These are phyloP conservation scores for Eremothecium cymbalariae DNA, from an alignment of 1,139 yeast species.

Conservation along the genomic window DNA sequence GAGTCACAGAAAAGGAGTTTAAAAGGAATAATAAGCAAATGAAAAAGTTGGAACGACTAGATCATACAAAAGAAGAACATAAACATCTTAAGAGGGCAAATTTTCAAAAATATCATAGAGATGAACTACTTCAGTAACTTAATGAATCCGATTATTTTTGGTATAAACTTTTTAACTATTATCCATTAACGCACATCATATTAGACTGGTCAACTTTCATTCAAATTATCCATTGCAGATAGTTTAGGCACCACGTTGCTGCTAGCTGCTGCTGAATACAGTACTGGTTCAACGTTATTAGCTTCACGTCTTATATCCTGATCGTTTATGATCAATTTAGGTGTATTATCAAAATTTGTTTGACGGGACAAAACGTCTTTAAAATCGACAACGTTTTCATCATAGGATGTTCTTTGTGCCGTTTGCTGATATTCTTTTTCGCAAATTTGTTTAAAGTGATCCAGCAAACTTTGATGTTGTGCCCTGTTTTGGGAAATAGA, in stretches of 20 bases:
- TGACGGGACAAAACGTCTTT: conserved; percentile 11
- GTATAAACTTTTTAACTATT: too few species aligned
- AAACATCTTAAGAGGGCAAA: conserved; percentile 44
- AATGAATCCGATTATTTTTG: too few species aligned
- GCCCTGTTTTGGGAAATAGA: conserved; percentile 21
- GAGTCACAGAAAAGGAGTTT: conserved; percentile 37
- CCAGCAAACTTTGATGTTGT: conserved; percentile 23
- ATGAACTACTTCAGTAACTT: conserved; percentile 41
- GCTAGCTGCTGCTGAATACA: conserved; percentile 8
- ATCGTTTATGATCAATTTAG: too few species aligned
- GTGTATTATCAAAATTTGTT: too few species aligned
- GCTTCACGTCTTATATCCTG: too few species aligned
- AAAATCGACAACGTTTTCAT: conserved; percentile 7
- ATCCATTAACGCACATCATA: too few species aligned
- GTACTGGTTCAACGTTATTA: neutral
- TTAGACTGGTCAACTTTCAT: too few species aligned
- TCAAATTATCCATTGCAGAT: too few species aligned
- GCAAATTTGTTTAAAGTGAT: conserved; percentile 24
- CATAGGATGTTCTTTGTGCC: conserved; percentile 5
- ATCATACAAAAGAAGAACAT: conserved; percentile 43
- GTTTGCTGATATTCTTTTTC: conserved; percentile 11
- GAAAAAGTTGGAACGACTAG: conserved; percentile 40
- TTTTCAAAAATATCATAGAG: conserved; percentile 59
- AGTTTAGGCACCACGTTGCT: too few species aligned
- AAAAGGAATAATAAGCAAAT: conserved; percentile 40